Evolutionary conservation across 2,329 filamentous ascomycete species (phyloP).

Genomic region (Cladophialophora yegresii): DNA sequence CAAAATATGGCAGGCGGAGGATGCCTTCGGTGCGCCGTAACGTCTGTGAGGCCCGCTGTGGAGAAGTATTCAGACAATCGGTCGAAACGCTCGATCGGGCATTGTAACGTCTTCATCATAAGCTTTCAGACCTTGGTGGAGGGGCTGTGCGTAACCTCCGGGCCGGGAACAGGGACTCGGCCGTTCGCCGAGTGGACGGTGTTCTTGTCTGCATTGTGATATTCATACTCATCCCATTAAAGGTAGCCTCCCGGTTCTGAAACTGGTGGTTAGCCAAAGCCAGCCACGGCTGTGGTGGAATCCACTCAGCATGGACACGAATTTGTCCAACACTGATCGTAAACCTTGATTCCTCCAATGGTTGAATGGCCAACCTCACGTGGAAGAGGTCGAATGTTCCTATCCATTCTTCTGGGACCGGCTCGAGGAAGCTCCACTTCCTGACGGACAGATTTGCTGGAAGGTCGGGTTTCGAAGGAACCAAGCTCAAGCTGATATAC

Average conservation of each 20-base stretch:
- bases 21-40: conserved; percentile 9
- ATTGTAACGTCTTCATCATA: conserved; percentile 20
- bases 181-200: conserved; percentile 21
- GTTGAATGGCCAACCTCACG: conserved; percentile 22
- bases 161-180: conserved; percentile 6
- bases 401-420: conserved; percentile 29
- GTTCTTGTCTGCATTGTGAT: conserved; percentile 26
- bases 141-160: conserved; percentile 15
- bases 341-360: conserved; percentile 12
- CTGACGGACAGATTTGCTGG: conserved; percentile 31
- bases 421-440: conserved; percentile 37
- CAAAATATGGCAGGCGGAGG: conserved; percentile 17
- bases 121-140: conserved; percentile 19
- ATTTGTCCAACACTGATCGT: conserved; percentile 31
- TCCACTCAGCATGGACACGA: conserved; percentile 36
- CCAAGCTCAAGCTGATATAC: conserved; percentile 37
- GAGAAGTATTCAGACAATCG: conserved; percentile 12
- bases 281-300: not conserved
- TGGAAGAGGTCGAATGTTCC: conserved; percentile 38
- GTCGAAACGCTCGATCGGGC: conserved; percentile 17
- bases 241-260: conserved; percentile 38
- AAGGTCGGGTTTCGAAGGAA: conserved; percentile 36
- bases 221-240: conserved; percentile 40
- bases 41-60: conserved; percentile 10
- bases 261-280: not conserved